Evolutionary conservation across 495 filamentous ascomycete species (phyloP).

Genomic region (Penicillium macrosclerotiorum): DNA sequence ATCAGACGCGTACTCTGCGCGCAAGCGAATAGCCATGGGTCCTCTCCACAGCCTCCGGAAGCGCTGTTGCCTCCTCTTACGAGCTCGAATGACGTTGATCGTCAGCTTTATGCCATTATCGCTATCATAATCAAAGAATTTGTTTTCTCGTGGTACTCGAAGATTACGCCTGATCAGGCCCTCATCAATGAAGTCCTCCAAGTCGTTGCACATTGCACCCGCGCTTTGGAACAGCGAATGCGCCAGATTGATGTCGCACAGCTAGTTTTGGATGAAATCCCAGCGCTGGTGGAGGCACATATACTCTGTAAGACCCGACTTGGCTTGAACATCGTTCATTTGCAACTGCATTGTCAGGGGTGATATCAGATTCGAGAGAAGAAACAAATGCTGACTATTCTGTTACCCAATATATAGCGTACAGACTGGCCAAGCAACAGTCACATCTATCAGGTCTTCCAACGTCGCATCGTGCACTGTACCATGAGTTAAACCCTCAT

Average conservation of each 20-base stretch:
- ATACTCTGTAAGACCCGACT: constrained; percentile 62
- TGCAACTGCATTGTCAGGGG: background rate
- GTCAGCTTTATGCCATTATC: constrained; percentile 88
- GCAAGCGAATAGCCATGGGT: constrained; percentile 41
- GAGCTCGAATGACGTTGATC: constrained; percentile 85
- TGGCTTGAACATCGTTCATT: constrained; percentile 10
- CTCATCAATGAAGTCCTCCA: constrained; percentile 85
- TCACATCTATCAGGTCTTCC: constrained; percentile 39
- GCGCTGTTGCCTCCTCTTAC: constrained; percentile 88
- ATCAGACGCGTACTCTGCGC: constrained; percentile 68
- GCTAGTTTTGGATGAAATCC: constrained; percentile 84
- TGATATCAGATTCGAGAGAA: background rate
- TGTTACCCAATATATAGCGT: constrained; percentile 28
- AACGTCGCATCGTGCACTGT: constrained; percentile 58
- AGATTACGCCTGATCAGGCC: constrained; percentile 83
- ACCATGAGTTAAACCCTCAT: constrained; percentile 79
- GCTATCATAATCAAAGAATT: constrained; percentile 85
- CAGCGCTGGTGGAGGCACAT: constrained; percentile 77
- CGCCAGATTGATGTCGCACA: constrained; percentile 78
- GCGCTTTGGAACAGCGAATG: constrained; percentile 79
- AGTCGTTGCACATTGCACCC: constrained; percentile 86
- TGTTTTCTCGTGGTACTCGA: constrained; percentile 87
- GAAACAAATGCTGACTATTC: constrained; percentile 7
- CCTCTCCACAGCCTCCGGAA: constrained; percentile 58
- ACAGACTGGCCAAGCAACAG: constrained; percentile 56